Conservation (phyloP, 371 early-diverging fungal genomes). For the Saksenaea vasiformis region DNA sequence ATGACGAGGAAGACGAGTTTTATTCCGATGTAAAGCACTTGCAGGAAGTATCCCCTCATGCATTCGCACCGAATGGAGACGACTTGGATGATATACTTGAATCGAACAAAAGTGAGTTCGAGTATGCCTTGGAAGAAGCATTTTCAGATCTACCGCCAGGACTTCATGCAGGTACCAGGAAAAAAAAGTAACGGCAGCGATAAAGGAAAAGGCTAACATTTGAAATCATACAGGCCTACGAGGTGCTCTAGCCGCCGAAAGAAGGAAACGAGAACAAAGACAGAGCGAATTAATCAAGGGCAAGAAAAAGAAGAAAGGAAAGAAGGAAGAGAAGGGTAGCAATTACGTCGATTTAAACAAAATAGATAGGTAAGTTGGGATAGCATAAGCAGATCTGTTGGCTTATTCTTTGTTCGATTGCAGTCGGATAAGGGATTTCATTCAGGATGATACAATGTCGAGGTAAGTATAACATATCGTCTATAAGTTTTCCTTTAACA, state of each 20-base stretch:
- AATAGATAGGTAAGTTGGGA: constrained; percentile 21
- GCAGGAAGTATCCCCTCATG: neutral
- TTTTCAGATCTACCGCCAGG: constrained; percentile 23
- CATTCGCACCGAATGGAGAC: constrained; percentile 14
- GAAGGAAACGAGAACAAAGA: constrained; percentile 4
- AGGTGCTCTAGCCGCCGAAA: neutral
- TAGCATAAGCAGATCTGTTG: neutral
- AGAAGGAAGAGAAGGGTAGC: constrained; percentile 9
- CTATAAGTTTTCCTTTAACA: neutral
- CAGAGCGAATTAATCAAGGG: constrained; percentile 8
- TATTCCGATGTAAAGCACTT: constrained; percentile 8
- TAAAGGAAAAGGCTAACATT: constrained; percentile 13
- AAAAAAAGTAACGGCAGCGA: constrained; percentile 19
- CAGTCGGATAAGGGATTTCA: constrained; percentile 44
- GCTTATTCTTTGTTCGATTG: neutral
- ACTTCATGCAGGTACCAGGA: constrained; percentile 33
- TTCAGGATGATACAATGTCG: constrained; percentile 35
- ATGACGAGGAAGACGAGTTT: constrained; percentile 9
- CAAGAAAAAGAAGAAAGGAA: constrained; percentile 12
- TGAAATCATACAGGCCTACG: neutral
- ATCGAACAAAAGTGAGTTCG: constrained; percentile 7
- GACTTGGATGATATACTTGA: constrained; percentile 23
- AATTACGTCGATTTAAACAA: constrained; percentile 17
- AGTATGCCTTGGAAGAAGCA: constrained; percentile 9
- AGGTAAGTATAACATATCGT: constrained; percentile 19